A percentile compares a stretch with the other conserved stretches of the same genome.
Conservation (phyloP, 768 basidiomycete genomes). For the Trichaptum fuscoviolaceum region DNA sequence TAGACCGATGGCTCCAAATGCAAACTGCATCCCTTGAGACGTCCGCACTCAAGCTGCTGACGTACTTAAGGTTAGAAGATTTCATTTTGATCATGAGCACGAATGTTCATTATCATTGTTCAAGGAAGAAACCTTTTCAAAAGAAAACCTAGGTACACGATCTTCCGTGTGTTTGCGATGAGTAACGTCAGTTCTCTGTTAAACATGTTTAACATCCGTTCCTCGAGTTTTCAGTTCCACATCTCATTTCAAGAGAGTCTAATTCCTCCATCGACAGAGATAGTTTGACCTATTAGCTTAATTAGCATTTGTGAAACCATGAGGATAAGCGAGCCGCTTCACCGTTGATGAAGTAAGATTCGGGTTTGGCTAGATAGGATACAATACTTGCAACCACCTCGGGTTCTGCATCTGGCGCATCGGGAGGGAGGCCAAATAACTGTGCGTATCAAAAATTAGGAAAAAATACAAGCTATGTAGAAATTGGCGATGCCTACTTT, state of each 20-base stretch:
- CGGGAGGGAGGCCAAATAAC: conserved; percentile 10
- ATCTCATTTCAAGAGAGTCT: not conserved
- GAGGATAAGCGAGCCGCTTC: not conserved
- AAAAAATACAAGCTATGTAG: not conserved
- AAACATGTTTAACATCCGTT: not conserved
- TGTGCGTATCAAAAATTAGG: conserved; percentile 1
- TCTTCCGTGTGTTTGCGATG: too few species aligned
- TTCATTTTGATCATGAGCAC: too few species aligned
- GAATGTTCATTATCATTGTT: too few species aligned
- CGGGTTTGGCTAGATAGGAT: conserved; percentile 15
- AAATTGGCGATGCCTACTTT: not conserved
- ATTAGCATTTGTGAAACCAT: not conserved
- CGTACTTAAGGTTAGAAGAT: too few species aligned
- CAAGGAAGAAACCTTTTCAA: too few species aligned
- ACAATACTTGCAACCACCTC: conserved; percentile 12
- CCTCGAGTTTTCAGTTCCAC: not conserved
- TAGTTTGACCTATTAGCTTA: not conserved
- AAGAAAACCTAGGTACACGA: too few species aligned
- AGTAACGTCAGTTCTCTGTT: too few species aligned
- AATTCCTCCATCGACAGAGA: not conserved
- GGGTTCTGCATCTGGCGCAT: conserved; percentile 8
- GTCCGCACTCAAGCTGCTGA: too few species aligned
- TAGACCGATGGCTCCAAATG: too few species aligned
- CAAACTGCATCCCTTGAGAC: too few species aligned
- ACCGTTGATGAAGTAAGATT: conserved; percentile 15